Percentiles rank a stretch among this genome's conserved stretches.
phyloP scores from a whole-genome alignment of 2,329 filamentous ascomycete species.

The Sordariomycetes sp. region DNA sequence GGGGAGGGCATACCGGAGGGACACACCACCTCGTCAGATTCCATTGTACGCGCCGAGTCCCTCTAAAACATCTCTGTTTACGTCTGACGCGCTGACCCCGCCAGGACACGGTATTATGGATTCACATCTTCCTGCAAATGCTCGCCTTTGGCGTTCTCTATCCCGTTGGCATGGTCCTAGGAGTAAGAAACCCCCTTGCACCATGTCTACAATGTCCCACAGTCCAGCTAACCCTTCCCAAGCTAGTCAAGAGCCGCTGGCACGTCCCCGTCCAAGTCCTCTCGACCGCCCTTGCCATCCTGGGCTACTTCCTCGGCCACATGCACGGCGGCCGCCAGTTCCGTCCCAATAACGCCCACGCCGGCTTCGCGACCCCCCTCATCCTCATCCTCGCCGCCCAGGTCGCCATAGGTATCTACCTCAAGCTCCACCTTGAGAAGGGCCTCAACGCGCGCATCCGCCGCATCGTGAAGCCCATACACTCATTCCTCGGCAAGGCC shows the following conservation, averaged over 20 bases:
- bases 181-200: constrained; percentile 43
- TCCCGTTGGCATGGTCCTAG: constrained; percentile 89
- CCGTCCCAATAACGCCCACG: constrained; percentile 62
- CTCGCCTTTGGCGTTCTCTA: constrained; percentile 86
- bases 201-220: neutral
- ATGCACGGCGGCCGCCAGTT: constrained; percentile 85
- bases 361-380: constrained; percentile 66
- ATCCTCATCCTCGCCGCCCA: constrained; percentile 73
- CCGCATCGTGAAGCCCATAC: constrained; percentile 57
- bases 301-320: constrained; percentile 88
- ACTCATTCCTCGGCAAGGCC: constrained; percentile 74
- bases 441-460: constrained; percentile 74
- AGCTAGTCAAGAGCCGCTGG: constrained; percentile 87
- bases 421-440: constrained; percentile 80
- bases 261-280: constrained; percentile 81
- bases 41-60: constrained; percentile 45
- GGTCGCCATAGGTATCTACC: constrained; percentile 70
- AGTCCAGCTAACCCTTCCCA: constrained; percentile 5
- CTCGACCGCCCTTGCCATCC: constrained; percentile 63
- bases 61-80: neutral
- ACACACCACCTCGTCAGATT: constrained; percentile 57
- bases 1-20: constrained; percentile 55
- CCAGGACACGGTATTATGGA: constrained; percentile 78
- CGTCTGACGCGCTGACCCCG: constrained; percentile 18
- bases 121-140: constrained; percentile 83